These are phyloP conservation scores for Lanmaoa pseudosensibilis DNA, from an alignment of 768 basidiomycete species.

Conservation along the genomic window DNA sequence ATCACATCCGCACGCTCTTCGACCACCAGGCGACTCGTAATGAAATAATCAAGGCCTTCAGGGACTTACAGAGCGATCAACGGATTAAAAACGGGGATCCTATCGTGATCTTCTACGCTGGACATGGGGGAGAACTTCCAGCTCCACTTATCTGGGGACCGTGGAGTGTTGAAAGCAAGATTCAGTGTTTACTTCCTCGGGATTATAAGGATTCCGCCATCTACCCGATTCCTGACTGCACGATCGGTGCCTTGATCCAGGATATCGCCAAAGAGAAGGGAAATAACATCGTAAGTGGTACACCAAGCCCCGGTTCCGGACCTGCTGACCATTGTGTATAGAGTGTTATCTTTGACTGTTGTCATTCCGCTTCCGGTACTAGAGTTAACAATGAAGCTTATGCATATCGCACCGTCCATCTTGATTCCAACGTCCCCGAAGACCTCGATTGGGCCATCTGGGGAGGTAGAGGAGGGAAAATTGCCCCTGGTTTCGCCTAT, in stretches of 20 bases:
- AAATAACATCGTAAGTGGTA: constrained; percentile 42
- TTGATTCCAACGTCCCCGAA: constrained; percentile 3
- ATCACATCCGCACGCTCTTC: constrained; percentile 40
- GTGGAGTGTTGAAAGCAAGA: constrained; percentile 20
- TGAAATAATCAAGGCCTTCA: constrained; percentile 32
- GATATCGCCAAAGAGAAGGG: constrained; percentile 40
- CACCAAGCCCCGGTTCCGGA: background rate
- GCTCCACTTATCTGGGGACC: constrained; percentile 33
- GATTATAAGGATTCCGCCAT: constrained; percentile 27
- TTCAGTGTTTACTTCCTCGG: constrained; percentile 34
- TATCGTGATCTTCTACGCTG: constrained; percentile 46
- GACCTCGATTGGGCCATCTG: constrained; percentile 31
- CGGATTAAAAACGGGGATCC: constrained; percentile 31
- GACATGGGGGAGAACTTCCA: constrained; percentile 40
- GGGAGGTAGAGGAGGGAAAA: constrained; percentile 9
- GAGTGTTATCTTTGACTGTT: constrained; percentile 50
- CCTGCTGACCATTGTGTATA: constrained; percentile 13
- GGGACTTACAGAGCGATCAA: constrained; percentile 24
- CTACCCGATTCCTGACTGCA: constrained; percentile 45
- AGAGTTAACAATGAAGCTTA: constrained; percentile 19
- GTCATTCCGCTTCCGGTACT: constrained; percentile 41
- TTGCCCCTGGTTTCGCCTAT: constrained; percentile 23
- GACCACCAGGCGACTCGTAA: constrained; percentile 38
- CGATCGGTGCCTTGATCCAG: constrained; percentile 38
- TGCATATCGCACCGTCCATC: constrained; percentile 2